Conservation (phyloP, 1,284 basidiomycete species). For the Sporisorium scitamineum region DNA sequence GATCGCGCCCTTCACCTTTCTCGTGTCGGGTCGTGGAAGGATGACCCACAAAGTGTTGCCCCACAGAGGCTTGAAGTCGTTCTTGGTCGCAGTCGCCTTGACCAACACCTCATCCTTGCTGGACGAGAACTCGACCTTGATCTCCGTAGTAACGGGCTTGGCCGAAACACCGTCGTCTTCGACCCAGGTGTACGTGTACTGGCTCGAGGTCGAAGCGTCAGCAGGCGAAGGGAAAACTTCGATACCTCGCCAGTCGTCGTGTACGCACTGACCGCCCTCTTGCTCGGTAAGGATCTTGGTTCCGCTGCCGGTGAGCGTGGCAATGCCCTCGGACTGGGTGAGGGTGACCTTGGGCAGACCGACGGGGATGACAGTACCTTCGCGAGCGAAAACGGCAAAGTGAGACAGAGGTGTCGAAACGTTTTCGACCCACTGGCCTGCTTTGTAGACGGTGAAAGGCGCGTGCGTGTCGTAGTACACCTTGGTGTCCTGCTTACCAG, state of each 20-base stretch:
- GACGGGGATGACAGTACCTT: constrained; percentile 70
- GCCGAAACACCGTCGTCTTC: constrained; percentile 71
- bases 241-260: constrained; percentile 71
- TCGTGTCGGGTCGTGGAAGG: constrained; percentile 68
- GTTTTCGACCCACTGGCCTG: constrained; percentile 52
- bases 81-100: constrained; percentile 53
- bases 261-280: constrained; percentile 69
- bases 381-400: constrained; percentile 70
- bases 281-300: constrained; percentile 66
- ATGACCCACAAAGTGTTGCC: constrained; percentile 67
- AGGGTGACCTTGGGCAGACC: constrained; percentile 70
- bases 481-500: constrained; percentile 51
- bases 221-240: constrained; percentile 69
- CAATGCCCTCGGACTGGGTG: constrained; percentile 61
- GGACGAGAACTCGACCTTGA: constrained; percentile 65
- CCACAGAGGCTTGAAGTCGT: constrained; percentile 70
- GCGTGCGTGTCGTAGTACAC: constrained; percentile 49
- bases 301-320: constrained; percentile 69
- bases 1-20: constrained; percentile 42
- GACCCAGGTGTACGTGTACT: constrained; percentile 68
- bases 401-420: constrained; percentile 70
- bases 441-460: constrained; percentile 25
- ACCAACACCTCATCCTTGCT: constrained; percentile 62
- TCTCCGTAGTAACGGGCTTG: constrained; percentile 61
- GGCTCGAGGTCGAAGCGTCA: constrained; percentile 20